Evolutionary conservation across 2,329 filamentous ascomycete species (phyloP).

Genomic region (Setomelanomma holmii): DNA sequence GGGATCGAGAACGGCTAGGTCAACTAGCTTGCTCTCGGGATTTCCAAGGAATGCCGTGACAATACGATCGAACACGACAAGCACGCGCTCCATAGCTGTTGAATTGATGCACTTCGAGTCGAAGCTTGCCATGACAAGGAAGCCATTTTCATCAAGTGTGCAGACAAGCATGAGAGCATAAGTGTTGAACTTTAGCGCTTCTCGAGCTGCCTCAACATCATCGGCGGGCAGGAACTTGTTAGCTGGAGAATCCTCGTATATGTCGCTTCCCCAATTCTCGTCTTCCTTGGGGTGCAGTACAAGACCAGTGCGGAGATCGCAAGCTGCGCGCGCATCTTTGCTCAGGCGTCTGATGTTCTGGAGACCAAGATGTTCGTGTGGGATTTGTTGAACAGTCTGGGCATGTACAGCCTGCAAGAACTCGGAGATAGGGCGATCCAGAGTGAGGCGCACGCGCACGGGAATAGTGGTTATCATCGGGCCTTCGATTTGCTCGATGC

Average conservation of each 20-base stretch:
- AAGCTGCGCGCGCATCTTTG: constrained; percentile 43
- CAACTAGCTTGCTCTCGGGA: constrained; percentile 39
- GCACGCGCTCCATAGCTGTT: constrained; percentile 60
- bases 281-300: constrained; percentile 48
- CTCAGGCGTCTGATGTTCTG: constrained; percentile 62
- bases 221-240: constrained; percentile 63
- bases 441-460: constrained; percentile 58
- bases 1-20: constrained; percentile 35
- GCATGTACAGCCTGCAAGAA: constrained; percentile 66
- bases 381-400: constrained; percentile 64
- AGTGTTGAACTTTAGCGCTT: constrained; percentile 64
- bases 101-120: constrained; percentile 66
- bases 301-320: constrained; percentile 45
- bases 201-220: constrained; percentile 64
- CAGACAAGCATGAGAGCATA: constrained; percentile 73
- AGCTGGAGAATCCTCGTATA: constrained; percentile 49
- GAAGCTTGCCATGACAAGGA: constrained; percentile 69
- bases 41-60: constrained; percentile 58
- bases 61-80: constrained; percentile 61
- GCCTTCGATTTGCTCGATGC: constrained; percentile 63
- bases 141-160: constrained; percentile 62
- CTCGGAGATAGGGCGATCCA: constrained; percentile 53
- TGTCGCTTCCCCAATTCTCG: constrained; percentile 22
- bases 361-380: constrained; percentile 69
- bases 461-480: constrained; percentile 69